These are phyloP conservation scores for Incumbomyces lentus DNA, from an alignment of 2,329 filamentous ascomycete genomes.

Conservation along the genomic window DNA sequence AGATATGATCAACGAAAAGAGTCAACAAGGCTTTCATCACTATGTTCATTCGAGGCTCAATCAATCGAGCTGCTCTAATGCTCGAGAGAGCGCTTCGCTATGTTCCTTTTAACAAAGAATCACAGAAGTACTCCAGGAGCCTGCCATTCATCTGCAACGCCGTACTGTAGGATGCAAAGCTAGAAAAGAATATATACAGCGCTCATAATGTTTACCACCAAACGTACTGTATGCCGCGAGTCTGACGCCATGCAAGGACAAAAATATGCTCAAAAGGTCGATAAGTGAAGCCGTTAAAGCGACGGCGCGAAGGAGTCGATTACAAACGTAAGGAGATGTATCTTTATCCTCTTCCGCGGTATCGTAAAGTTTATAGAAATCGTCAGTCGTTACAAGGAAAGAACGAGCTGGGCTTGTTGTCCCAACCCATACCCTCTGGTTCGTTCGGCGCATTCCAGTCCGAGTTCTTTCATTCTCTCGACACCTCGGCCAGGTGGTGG, in stretches of 20 bases:
- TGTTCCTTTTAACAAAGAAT: neutral
- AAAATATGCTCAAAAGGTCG: neutral
- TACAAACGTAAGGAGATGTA: slow-evolving; percentile 3
- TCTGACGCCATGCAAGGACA: slow-evolving; percentile 2
- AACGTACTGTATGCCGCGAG: slow-evolving; percentile 3
- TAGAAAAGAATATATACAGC: neutral
- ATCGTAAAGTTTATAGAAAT: slow-evolving; percentile 6
- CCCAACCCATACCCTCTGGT: slow-evolving; percentile 53
- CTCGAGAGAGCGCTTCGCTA: slow-evolving; percentile 9
- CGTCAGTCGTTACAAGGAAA: slow-evolving; percentile 49
- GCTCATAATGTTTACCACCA: neutral
- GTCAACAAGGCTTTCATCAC: no score
- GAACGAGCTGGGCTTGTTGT: slow-evolving; percentile 51
- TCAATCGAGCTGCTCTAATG: slow-evolving; percentile 5
- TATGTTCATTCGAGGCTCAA: slow-evolving; percentile 8
- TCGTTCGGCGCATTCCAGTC: slow-evolving; percentile 77
- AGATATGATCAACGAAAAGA: no score
- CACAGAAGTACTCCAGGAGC: neutral
- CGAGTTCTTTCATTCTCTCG: slow-evolving; percentile 86
- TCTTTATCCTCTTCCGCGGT: slow-evolving; percentile 6
- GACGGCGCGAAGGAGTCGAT: neutral
- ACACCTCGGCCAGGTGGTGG: slow-evolving; percentile 76
- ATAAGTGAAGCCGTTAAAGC: neutral
- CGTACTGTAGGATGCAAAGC: neutral
- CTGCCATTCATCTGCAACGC: slow-evolving; percentile 4